Evolutionary conservation across 1,284 basidiomycete genomes (phyloP).

Genomic region (Moesziomyces sp.): DNA sequence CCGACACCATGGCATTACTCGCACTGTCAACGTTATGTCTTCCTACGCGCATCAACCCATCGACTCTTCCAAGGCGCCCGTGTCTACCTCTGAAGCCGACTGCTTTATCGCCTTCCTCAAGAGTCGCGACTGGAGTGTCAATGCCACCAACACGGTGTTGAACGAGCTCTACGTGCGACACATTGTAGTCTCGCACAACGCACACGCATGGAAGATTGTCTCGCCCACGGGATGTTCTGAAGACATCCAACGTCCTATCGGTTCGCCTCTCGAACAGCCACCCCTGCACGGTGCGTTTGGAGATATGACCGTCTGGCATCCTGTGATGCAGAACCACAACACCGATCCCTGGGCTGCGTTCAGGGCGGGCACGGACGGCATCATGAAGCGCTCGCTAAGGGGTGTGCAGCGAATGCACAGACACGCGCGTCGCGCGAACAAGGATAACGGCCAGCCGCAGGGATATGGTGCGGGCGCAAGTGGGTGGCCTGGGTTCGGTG

Average conservation of each 20-base stretch:
- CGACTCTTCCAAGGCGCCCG: not conserved
- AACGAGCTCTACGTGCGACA: constrained; percentile 36
- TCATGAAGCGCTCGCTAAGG: too few species aligned
- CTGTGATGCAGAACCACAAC: not conserved
- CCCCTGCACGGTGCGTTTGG: too few species aligned
- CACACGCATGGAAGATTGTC: constrained; percentile 2
- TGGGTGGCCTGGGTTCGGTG: too few species aligned
- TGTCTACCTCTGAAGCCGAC: not conserved
- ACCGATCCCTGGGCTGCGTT: not conserved
- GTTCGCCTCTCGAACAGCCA: too few species aligned
- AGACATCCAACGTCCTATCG: too few species aligned
- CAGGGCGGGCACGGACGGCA: too few species aligned
- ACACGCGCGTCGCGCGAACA: too few species aligned
- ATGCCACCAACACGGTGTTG: constrained; percentile 7
- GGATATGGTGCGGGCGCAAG: too few species aligned
- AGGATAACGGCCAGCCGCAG: too few species aligned
- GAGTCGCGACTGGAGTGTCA: not conserved
- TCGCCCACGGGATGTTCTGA: constrained; percentile 13
- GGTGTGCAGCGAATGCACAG: too few species aligned
- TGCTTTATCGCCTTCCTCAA: constrained; percentile 11
- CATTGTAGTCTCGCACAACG: constrained; percentile 1
- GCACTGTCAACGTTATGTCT: not conserved
- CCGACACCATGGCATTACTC: not conserved
- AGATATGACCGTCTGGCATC: not conserved
- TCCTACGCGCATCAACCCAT: not conserved